These are phyloP conservation scores for Takashimella tepidaria DNA, from an alignment of 1,284 basidiomycete species.

Conservation along the genomic window DNA sequence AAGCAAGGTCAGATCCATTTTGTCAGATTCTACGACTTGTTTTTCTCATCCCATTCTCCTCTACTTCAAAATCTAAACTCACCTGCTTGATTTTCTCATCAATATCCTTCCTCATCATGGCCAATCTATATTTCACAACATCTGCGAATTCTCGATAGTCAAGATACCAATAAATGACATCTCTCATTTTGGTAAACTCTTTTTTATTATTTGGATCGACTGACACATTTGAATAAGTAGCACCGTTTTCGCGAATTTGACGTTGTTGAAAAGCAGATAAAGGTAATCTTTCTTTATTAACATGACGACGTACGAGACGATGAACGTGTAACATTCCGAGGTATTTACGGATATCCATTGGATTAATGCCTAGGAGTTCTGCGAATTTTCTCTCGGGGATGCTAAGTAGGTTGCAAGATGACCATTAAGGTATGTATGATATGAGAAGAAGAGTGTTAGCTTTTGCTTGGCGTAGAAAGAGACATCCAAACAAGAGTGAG, in stretches of 20 bases:
- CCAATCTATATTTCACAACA: slow-evolving; percentile 94
- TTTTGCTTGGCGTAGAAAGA: background rate
- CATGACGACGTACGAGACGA: slow-evolving; percentile 61
- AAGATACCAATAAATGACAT: slow-evolving; percentile 85
- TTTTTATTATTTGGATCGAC: background rate
- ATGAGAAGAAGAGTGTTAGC: background rate
- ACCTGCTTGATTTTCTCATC: slow-evolving; percentile 75
- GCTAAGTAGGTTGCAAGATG: slow-evolving; percentile 18
- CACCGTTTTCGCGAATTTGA: slow-evolving; percentile 7
- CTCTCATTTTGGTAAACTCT: slow-evolving; percentile 12
- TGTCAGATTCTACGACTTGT: background rate
- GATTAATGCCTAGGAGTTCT: slow-evolving; percentile 74
- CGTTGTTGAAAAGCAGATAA: slow-evolving; percentile 29
- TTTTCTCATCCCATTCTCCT: no score
- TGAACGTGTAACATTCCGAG: slow-evolving; percentile 81
- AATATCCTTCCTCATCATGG: slow-evolving; percentile 86
- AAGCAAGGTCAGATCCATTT: slow-evolving; percentile 11
- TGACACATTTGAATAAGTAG: background rate
- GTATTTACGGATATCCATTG: slow-evolving; percentile 91
- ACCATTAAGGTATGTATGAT: no score
- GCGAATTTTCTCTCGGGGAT: slow-evolving; percentile 60
- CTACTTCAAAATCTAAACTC: no score
- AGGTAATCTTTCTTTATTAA: slow-evolving; percentile 43
- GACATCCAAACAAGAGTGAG: background rate
- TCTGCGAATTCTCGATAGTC: slow-evolving; percentile 94